A percentile compares a stretch with the other conserved stretches of the same genome.
Conservation (phyloP, 306 rosid species). For the Corylus avellana region DNA sequence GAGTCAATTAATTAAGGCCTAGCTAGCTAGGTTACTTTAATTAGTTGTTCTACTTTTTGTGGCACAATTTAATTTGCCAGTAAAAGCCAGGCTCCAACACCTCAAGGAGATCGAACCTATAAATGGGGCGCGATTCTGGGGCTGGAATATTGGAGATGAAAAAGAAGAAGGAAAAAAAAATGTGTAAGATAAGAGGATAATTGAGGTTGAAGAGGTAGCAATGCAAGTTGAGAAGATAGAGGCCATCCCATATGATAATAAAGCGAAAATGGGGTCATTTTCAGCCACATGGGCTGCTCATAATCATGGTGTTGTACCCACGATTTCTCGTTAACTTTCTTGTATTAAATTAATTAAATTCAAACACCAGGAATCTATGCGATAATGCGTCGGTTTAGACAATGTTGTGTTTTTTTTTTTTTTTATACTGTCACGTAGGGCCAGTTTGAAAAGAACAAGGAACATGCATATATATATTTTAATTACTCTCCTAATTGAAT, state of each 20-base stretch:
- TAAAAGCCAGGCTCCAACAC: too few relatives aligned
- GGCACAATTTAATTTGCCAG: too few relatives aligned
- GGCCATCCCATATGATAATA: constrained; percentile 17
- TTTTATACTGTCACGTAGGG: constrained; percentile 13
- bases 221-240: constrained; percentile 30
- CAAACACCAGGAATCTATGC: constrained; percentile 39
- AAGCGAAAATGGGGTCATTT: constrained; percentile 41
- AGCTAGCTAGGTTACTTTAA: too few relatives aligned
- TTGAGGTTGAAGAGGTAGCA: background rate
- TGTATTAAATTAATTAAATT: constrained; percentile 22
- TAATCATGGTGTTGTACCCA: constrained; percentile 23
- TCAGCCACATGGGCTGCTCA: constrained; percentile 45
- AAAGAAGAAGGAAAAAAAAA: background rate
- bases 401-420: background rate
- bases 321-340: constrained; percentile 28
- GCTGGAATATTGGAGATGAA: too few relatives aligned
- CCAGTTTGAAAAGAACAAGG: constrained; percentile 40
- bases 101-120: too few relatives aligned
- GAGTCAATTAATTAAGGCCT: too few relatives aligned
- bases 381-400: constrained; percentile 23
- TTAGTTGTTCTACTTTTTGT: too few relatives aligned
- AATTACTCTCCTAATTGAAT: constrained; percentile 10
- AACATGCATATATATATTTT: constrained; percentile 7
- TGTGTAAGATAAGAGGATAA: background rate
- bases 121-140: too few relatives aligned